phyloP scores from a whole-genome alignment of 1,284 basidiomycete genomes.

The Inonotus hispidus region DNA sequence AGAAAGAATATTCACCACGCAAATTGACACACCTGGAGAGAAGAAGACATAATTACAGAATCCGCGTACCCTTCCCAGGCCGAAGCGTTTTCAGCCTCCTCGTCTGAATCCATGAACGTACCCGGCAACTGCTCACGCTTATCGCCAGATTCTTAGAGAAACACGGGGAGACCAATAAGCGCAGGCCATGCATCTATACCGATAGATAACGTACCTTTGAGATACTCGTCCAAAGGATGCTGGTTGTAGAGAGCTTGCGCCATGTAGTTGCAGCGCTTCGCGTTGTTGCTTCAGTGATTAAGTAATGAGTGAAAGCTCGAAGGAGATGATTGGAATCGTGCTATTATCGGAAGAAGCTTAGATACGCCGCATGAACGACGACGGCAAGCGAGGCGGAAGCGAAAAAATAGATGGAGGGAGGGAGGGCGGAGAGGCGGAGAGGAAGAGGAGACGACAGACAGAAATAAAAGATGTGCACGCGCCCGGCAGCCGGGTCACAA shows the following conservation, averaged over 20 bases:
- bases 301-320: not conserved
- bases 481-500: not conserved
- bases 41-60: not conserved
- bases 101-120: constrained; percentile 9
- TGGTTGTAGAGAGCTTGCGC: constrained; percentile 74
- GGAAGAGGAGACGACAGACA: not conserved
- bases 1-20: constrained; percentile 16
- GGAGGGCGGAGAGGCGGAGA: not conserved
- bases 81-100: constrained; percentile 6
- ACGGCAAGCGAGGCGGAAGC: not conserved
- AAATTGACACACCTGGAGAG: constrained; percentile 7
- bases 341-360: not conserved
- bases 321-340: not conserved
- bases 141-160: constrained; percentile 10
- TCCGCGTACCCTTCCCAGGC: constrained; percentile 1
- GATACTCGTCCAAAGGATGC: constrained; percentile 69
- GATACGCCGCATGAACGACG: not conserved
- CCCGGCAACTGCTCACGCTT: constrained; percentile 10
- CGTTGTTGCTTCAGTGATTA: not conserved
- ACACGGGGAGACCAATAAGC: not conserved
- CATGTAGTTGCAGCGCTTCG: constrained; percentile 37
- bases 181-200: not conserved
- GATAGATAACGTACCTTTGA: constrained; percentile 49
- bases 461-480: not conserved
- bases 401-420: not conserved